A percentile compares a stretch with the other conserved stretches of the same genome.
Conservation (phyloP, 352 stramenopile genomes). For the Halophytophthora batemanensis region DNA sequence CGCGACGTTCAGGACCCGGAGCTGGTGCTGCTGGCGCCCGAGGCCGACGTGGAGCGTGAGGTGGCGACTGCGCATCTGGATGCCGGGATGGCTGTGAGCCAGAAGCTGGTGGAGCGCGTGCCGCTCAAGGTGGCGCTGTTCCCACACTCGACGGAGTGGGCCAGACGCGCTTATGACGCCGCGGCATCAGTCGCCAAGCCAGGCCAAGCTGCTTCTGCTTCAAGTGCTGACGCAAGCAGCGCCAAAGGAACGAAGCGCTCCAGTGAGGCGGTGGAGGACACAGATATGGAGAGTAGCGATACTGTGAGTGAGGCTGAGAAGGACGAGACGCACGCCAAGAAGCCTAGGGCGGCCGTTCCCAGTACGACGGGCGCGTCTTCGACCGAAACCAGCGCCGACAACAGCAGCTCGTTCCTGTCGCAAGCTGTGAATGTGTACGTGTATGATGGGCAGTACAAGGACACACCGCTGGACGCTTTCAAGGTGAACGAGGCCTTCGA, state of each 20-base stretch:
- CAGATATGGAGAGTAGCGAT: not conserved
- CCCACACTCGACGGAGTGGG: slow-evolving; percentile 58
- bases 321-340: slow-evolving; percentile 30
- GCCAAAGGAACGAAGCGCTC: slow-evolving; percentile 42
- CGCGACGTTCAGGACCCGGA: slow-evolving; percentile 72
- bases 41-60: slow-evolving; percentile 12
- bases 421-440: slow-evolving; percentile 66
- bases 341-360: slow-evolving; percentile 27
- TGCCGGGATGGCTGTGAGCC: not conserved
- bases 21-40: slow-evolving; percentile 40
- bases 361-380: not conserved
- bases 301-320: not conserved
- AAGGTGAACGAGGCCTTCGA: slow-evolving; percentile 85
- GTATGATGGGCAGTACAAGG: slow-evolving; percentile 63
- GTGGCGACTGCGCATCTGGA: slow-evolving; percentile 1
- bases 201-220: slow-evolving; percentile 7
- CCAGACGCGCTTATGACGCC: slow-evolving; percentile 26
- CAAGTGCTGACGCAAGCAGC: slow-evolving; percentile 11
- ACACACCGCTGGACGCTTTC: slow-evolving; percentile 47
- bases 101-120: slow-evolving; percentile 56
- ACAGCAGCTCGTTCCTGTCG: slow-evolving; percentile 16
- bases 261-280: slow-evolving; percentile 25
- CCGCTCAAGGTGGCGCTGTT: slow-evolving; percentile 61
- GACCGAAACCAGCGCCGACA: not conserved
- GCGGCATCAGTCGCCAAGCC: not conserved